A percentile compares a stretch with the other conserved stretches of the same genome.
These are phyloP conservation scores for Fomes fomentarius DNA, from an alignment of 1,284 basidiomycete species.

Conservation along the genomic window DNA sequence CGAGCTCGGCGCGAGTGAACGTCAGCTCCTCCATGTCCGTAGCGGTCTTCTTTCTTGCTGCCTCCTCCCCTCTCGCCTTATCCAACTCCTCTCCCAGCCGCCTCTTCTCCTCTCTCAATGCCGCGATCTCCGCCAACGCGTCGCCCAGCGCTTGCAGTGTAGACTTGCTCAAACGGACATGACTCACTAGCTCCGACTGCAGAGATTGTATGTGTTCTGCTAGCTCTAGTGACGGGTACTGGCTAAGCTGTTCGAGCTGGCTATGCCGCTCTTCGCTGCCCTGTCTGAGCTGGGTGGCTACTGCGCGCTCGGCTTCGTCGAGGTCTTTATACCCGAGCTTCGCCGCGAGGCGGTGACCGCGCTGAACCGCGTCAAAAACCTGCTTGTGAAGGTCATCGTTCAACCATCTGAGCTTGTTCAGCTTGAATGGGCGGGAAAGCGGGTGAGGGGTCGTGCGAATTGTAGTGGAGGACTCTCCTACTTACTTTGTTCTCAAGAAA, in stretches of 20 bases:
- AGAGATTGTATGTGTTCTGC: slow-evolving; percentile 20
- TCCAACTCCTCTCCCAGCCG: slow-evolving; percentile 11
- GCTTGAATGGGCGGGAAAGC: slow-evolving; percentile 5
- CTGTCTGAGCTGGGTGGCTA: slow-evolving; percentile 14
- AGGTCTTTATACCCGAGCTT: slow-evolving; percentile 28
- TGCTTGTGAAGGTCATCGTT: slow-evolving; percentile 26
- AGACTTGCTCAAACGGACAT: slow-evolving; percentile 21
- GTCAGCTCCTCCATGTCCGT: slow-evolving; percentile 4
- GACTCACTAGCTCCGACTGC: slow-evolving; percentile 22
- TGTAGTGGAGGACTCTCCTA: too few species aligned
- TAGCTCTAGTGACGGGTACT: slow-evolving; percentile 21
- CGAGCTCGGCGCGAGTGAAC: slow-evolving; percentile 16
- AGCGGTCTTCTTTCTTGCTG: background rate
- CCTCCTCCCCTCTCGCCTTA: background rate
- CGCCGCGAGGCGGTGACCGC: slow-evolving; percentile 26
- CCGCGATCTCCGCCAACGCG: slow-evolving; percentile 16
- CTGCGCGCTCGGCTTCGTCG: slow-evolving; percentile 24
- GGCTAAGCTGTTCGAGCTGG: slow-evolving; percentile 19
- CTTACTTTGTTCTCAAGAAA: slow-evolving; percentile 21
- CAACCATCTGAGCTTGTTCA: slow-evolving; percentile 22
- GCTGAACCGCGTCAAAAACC: slow-evolving; percentile 25
- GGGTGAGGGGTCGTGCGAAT: too few species aligned
- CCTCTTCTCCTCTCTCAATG: slow-evolving; percentile 20
- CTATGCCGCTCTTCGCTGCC: slow-evolving; percentile 11
- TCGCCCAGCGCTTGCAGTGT: slow-evolving; percentile 18